Conservation (phyloP, 768 basidiomycete genomes). For the Leccinum subtestaceum region DNA sequence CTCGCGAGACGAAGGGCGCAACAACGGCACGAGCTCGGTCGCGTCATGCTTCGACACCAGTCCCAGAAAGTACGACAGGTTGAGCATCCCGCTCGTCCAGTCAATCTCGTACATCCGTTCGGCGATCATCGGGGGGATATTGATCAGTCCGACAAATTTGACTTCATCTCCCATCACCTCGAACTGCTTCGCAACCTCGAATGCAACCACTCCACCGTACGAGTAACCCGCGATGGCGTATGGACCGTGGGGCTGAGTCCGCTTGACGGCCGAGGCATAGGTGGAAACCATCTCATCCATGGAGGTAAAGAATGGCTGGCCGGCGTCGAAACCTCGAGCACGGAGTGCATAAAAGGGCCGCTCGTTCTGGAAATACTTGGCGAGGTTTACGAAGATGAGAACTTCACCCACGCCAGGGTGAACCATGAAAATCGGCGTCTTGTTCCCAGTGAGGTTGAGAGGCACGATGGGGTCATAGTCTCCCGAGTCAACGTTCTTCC, state of each 20-base stretch:
- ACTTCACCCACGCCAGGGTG: conserved; percentile 1
- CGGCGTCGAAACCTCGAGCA: neutral
- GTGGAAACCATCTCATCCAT: neutral
- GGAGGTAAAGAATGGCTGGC: neutral
- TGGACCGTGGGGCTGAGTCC: neutral
- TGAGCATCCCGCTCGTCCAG: neutral
- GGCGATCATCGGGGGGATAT: neutral
- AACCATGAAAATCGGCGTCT: conserved; percentile 1
- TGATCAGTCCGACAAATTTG: neutral
- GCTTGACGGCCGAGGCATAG: neutral
- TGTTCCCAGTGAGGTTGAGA: neutral
- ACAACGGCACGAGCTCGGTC: neutral
- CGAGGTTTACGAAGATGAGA: neutral
- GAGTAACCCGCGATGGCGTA: neutral
- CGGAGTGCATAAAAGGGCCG: neutral
- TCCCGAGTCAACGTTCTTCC: neutral
- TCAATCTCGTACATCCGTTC: neutral
- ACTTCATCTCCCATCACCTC: neutral
- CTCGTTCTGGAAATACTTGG: neutral
- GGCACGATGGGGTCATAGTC: neutral
- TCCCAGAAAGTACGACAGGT: neutral
- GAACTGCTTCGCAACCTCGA: neutral
- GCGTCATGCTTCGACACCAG: neutral
- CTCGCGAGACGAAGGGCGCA: neutral
- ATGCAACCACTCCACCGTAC: neutral